phyloP scores from a whole-genome alignment of 495 filamentous ascomycete species.

The Entonaema liquescens region DNA sequence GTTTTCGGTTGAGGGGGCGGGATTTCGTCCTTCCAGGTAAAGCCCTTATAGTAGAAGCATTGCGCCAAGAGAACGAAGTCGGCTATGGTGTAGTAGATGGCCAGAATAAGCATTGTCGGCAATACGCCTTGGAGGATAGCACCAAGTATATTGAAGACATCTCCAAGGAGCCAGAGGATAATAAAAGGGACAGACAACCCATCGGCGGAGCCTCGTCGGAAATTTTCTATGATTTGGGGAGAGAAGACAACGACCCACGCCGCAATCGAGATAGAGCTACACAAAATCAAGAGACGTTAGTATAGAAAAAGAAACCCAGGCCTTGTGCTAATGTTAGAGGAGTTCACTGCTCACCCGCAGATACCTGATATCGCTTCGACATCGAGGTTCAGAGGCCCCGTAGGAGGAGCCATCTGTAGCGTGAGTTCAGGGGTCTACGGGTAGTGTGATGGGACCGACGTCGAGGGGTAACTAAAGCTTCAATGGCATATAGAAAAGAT shows the following conservation, averaged over 20 bases:
- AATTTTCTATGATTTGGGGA: conserved; percentile 96
- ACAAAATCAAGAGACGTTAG: conserved; percentile 5
- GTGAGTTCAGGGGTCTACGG: background rate
- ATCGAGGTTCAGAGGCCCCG: conserved; percentile 72
- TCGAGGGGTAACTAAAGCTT: conserved; percentile 1
- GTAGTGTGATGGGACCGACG: conserved; percentile 8
- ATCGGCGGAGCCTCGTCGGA: conserved; percentile 84
- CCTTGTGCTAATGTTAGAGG: background rate
- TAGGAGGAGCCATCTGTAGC: conserved; percentile 72
- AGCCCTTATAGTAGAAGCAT: conserved; percentile 93
- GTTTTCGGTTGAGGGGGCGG: conserved; percentile 41
- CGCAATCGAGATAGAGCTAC: conserved; percentile 90
- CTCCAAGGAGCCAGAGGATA: conserved; percentile 87
- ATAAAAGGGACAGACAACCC: conserved; percentile 91
- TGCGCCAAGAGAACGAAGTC: conserved; percentile 88
- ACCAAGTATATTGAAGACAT: conserved; percentile 96
- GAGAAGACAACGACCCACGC: conserved; percentile 99
- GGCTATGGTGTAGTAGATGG: conserved; percentile 93
- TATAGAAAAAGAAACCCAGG: background rate
- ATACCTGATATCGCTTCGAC: conserved; percentile 90
- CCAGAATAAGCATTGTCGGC: conserved; percentile 95
- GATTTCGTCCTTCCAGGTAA: conserved; percentile 70
- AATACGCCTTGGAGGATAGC: conserved; percentile 92
- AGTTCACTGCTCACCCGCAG: conserved; percentile 67
- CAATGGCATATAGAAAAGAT: background rate